phyloP scores from a whole-genome alignment of 306 rosid genomes.

The Acacia crassicarpa region DNA sequence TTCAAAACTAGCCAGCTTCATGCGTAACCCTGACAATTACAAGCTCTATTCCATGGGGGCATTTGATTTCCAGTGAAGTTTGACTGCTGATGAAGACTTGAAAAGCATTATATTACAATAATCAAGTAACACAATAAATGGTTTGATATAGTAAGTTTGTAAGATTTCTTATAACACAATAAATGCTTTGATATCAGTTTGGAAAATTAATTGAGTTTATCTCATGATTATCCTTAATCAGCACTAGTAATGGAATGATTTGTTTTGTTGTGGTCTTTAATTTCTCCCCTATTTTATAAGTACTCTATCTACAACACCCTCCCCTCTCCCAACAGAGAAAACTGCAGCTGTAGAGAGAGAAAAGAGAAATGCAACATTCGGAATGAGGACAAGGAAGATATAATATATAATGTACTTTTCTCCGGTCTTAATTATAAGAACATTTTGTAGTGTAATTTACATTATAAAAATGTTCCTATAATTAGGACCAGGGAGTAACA shows the following conservation, averaged over 20 bases:
- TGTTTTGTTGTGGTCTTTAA: not conserved
- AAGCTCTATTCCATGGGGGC: constrained; percentile 34
- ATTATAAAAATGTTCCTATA: no score
- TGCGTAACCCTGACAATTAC: constrained; percentile 21
- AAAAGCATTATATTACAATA: not conserved
- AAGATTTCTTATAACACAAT: not conserved
- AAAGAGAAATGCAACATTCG: not conserved
- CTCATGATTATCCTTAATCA: not conserved
- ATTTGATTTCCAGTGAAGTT: constrained; percentile 29
- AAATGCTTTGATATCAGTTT: not conserved
- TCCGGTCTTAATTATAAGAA: no score
- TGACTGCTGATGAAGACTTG: not conserved
- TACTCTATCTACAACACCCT: not conserved
- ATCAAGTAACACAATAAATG: not conserved
- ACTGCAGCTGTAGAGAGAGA: not conserved
- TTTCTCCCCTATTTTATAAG: not conserved
- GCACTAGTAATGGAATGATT: not conserved
- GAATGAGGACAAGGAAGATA: not conserved
- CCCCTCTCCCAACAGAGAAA: not conserved
- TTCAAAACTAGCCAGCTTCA: constrained; percentile 35
- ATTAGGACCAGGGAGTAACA: no score
- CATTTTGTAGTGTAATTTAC: no score
- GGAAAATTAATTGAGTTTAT: not conserved
- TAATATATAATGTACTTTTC: not conserved
- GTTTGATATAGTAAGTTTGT: not conserved